A percentile compares a stretch with the other conserved stretches of the same genome.
phyloP scores from a whole-genome alignment of 306 rosid species.

The Begonia peltatifolia region DNA sequence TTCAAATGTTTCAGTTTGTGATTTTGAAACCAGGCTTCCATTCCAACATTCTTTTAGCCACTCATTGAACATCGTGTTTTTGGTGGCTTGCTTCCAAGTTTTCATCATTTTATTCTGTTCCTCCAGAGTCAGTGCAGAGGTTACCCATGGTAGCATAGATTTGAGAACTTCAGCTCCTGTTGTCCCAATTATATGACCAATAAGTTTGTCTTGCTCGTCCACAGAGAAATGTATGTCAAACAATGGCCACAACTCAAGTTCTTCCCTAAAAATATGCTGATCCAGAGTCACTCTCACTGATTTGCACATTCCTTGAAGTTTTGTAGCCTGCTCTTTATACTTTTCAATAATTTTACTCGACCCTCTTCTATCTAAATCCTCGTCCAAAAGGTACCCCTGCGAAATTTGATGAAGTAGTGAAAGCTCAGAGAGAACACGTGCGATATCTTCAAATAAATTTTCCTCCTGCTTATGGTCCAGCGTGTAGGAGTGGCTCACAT shows the following conservation, averaged over 20 bases:
- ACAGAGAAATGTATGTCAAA: slow-evolving; percentile 86
- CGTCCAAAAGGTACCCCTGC: slow-evolving; percentile 11
- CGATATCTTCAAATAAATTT: slow-evolving; percentile 72
- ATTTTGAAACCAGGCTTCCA: slow-evolving; percentile 51
- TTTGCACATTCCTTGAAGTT: slow-evolving; percentile 99
- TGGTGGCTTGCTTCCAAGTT: slow-evolving; percentile 97
- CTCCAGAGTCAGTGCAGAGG: slow-evolving; percentile 92
- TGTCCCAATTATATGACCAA: slow-evolving; percentile 93
- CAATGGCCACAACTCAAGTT: slow-evolving; percentile 97
- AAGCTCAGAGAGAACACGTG: slow-evolving; percentile 75
- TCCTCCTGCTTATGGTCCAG: slow-evolving; percentile 98
- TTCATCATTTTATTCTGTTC: slow-evolving; percentile 97
- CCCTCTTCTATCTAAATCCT: slow-evolving; percentile 27
- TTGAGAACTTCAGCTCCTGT: slow-evolving; percentile 99
- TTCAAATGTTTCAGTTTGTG: slow-evolving; percentile 39
- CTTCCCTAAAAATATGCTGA: slow-evolving; percentile 96
- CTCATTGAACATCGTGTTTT: slow-evolving; percentile 98
- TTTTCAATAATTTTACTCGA: slow-evolving; percentile 19
- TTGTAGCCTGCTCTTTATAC: slow-evolving; percentile 76
- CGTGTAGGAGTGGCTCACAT: slow-evolving; percentile 89
- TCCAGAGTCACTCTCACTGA: slow-evolving; percentile 81
- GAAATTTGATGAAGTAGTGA: slow-evolving; percentile 60
- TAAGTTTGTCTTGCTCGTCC: slow-evolving; percentile 95
- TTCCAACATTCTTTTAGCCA: slow-evolving; percentile 96
- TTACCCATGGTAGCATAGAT: slow-evolving; percentile 99